Base-by-base conservation (phyloP, 2,329 filamentous ascomycete species). In the Colletotrichum agaves region DNA sequence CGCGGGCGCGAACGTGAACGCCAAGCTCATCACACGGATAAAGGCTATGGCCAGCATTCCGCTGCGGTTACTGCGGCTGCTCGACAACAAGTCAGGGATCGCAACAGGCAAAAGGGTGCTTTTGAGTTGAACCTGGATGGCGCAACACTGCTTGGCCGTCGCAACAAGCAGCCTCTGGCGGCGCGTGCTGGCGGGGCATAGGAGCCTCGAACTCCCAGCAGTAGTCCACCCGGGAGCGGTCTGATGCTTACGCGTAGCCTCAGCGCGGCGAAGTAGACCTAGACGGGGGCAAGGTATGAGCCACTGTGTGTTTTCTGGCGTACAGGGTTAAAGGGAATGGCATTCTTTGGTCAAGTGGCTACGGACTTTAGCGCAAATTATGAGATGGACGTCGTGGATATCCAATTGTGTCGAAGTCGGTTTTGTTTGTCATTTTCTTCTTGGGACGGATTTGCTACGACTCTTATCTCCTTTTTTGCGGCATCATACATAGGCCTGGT, bases 121-220 rank as follows among this genome's bases (percentile, higher is more conserved):
- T 99, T 99, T 72, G 96, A 99, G 79, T 86, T 99, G 52, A 98
- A 90, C 75, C 82, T 99, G 41, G 93, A 97, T 71, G 96, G 96
- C 63, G 93, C 96, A 1, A 98, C 94, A 1, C 80, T 99, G 58
- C 83, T 99, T 4, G 94, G 94, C 35, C 88, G 94, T 73, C 81
- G 88, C 67, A 83, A 82, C 21, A 83, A 85, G 73, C 88, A 89
- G 73, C 78, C 86, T 49, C 11, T 61, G n/a, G 78, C 83, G 23
- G 81, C 83, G 67, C 81, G 77, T 35, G 81, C 81, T 50, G 81
- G 68, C 10, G 71, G 71, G 46, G 71, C 66, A 52, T 73, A 71
- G 69, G 55, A 63, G 37, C 57, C 41, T n/a, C 52, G 58, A 12
- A 62, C 52, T 19, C 56, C 52, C 8, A 68, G 65, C 43, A 21